Base-by-base conservation (phyloP, 768 basidiomycete species). In the Podaxis sp. region DNA sequence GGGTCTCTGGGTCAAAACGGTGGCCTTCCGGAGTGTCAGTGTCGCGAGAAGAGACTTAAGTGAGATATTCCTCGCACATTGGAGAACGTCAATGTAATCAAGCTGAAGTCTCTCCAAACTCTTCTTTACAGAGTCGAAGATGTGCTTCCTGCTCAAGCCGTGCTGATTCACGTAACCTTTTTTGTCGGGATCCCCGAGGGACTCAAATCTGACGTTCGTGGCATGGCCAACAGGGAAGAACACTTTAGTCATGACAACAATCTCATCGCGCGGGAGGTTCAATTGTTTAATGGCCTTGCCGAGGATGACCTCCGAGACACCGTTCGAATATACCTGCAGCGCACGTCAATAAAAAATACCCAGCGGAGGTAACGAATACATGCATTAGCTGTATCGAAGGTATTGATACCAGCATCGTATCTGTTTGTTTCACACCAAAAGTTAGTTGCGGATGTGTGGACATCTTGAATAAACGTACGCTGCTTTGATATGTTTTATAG, bases 161-260 rank as follows among this genome's bases (percentile, higher is more conserved):
- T 79, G 73, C 58, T 83, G 80, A 62, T 87, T 88, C 17, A 84
- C 77, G 60, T 83, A 86, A 11, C 85, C 82, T n/a, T 69, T 19
- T 2, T 72, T 63, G 58, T 83, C 79, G 0, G 72, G 65, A 15
- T 72, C 67, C 47, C 47, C n/a, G 46, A 12, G 8, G 57, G 54
- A 2, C 17, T 19, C 53, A 17, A 55, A n/a, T 25, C 64, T 11
- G 29, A 73, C 19, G 33, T 53, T 52, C 33, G 36, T 41, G 50
- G 3, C 55, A 65, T 69, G 73, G 11, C 66, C 70, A 6, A 80
- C 76, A 7, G 72, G 67, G 27, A 67, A 71, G 61, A 66, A 77
- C 4, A 80, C 65, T 75, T 93, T 92, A 54, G 91, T 90, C 79
- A 92, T 81, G 19, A 93, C 82, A 17, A 93, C 90, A 50, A 92